phyloP scores from a whole-genome alignment of 441 rosid species.

The Biscutella auriculata region DNA sequence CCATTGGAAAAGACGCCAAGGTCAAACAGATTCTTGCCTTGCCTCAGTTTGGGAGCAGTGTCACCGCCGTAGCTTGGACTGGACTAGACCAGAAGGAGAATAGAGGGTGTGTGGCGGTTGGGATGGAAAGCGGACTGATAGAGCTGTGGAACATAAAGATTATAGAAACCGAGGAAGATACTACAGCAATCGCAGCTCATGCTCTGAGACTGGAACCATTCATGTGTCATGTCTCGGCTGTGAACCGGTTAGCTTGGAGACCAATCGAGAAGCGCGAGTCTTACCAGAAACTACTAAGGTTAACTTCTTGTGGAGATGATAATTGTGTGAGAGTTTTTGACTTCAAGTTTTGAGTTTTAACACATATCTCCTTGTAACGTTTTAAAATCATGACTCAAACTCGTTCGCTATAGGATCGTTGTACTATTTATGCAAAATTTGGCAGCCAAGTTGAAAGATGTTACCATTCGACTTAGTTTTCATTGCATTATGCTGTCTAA shows the following conservation, averaged over 20 bases:
- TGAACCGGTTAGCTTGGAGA: conserved; percentile 68
- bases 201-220: conserved; percentile 38
- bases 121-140: conserved; percentile 75
- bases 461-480: neutral
- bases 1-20: conserved; percentile 28
- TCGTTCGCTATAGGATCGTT: neutral
- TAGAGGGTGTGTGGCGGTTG: conserved; percentile 52
- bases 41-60: conserved; percentile 66
- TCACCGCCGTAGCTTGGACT: conserved; percentile 78
- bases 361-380: neutral
- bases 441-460: conserved; percentile 1
- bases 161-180: conserved; percentile 19
- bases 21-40: conserved; percentile 45
- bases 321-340: conserved; percentile 71
- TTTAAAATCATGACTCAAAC: neutral
- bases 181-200: conserved; percentile 25
- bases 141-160: conserved; percentile 50
- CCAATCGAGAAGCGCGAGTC: conserved; percentile 27
- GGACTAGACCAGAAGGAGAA: conserved; percentile 45
- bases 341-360: conserved; percentile 23
- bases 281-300: conserved; percentile 25
- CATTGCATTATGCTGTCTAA: neutral
- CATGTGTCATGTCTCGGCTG: conserved; percentile 74
- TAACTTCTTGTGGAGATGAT: conserved; percentile 87
- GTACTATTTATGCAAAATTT: conserved; percentile 10